Percentiles rank a stretch among this genome's conserved stretches.
Conservation (phyloP, 2,329 filamentous ascomycete species). For the Coniosporium tulheliwenetii region DNA sequence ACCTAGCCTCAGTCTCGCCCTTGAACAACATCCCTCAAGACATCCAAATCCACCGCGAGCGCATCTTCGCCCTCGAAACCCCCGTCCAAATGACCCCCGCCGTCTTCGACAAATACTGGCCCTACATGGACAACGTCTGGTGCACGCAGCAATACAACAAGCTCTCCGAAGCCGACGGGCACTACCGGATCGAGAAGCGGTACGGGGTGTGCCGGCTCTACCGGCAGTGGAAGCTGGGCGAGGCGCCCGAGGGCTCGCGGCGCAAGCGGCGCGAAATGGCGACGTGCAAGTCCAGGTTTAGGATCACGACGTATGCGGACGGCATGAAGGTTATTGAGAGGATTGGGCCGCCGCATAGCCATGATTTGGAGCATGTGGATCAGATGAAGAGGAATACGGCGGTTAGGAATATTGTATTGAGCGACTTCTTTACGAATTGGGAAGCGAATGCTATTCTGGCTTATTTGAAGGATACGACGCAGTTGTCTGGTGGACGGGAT, state of each 20-base stretch:
- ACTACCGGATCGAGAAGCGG: slow-evolving; percentile 6
- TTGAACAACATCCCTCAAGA: slow-evolving; percentile 7
- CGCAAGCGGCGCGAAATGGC: slow-evolving; percentile 4
- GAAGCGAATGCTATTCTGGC: too few species aligned
- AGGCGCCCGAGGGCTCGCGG: neutral
- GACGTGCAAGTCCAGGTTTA: neutral
- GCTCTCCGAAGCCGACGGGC: slow-evolving; percentile 1
- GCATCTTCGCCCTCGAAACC: slow-evolving; percentile 8
- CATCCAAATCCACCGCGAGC: slow-evolving; percentile 7
- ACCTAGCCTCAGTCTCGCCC: slow-evolving; percentile 3
- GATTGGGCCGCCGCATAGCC: slow-evolving; percentile 7
- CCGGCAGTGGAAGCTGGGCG: slow-evolving; percentile 5
- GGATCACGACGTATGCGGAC: slow-evolving; percentile 8
- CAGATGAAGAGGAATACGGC: slow-evolving; percentile 7
- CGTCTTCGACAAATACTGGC: slow-evolving; percentile 9
- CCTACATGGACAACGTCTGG: slow-evolving; percentile 11
- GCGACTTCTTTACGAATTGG: too few species aligned
- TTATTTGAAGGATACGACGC: too few species aligned
- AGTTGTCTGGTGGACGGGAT: too few species aligned
- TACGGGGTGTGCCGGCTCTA: slow-evolving; percentile 9
- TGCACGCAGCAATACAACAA: slow-evolving; percentile 7
- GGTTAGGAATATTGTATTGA: slow-evolving; percentile 1
- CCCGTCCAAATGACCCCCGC: slow-evolving; percentile 7
- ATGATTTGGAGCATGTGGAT: slow-evolving; percentile 10
- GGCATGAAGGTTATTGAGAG: slow-evolving; percentile 7